Conservation (phyloP, 1,139 yeast genomes). For the Blastobotrys aristatus region DNA sequence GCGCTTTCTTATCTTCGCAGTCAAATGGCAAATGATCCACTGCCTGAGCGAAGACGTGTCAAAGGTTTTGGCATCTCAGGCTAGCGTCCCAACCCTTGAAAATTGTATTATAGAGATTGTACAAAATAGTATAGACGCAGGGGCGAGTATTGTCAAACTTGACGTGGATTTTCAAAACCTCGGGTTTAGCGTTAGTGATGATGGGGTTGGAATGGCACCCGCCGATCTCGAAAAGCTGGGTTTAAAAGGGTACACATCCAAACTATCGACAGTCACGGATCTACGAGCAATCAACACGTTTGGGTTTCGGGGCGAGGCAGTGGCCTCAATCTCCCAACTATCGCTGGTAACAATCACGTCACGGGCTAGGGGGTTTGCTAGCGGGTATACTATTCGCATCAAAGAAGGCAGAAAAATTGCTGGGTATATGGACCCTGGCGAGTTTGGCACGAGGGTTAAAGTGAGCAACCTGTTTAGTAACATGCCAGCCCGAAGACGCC, state of each 20-base stretch:
- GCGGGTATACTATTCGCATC: conserved; percentile 30
- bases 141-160: conserved; percentile 41
- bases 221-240: conserved; percentile 42
- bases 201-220: conserved; percentile 51
- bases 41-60: conserved; percentile 5
- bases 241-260: conserved; percentile 24
- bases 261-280: conserved; percentile 41
- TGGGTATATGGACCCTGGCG: conserved; percentile 8
- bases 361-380: conserved; percentile 32
- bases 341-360: conserved; percentile 28
- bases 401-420: conserved; percentile 16
- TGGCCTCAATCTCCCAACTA: conserved; percentile 48
- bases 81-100: conserved; percentile 13
- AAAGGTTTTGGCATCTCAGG: conserved; percentile 8
- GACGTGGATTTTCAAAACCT: conserved; percentile 39
- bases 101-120: conserved; percentile 27
- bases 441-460: conserved; percentile 48
- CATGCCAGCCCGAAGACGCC: conserved; percentile 52
- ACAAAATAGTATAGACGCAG: conserved; percentile 45
- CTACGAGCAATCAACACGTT: conserved; percentile 48
- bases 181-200: conserved; percentile 45
- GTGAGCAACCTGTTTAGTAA: conserved; percentile 48
- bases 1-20: no score
- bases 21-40: conserved; percentile 7
- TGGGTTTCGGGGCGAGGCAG: conserved; percentile 82